phyloP scores from a whole-genome alignment of 331 rosid genomes.

The Dryas integrifolia region DNA sequence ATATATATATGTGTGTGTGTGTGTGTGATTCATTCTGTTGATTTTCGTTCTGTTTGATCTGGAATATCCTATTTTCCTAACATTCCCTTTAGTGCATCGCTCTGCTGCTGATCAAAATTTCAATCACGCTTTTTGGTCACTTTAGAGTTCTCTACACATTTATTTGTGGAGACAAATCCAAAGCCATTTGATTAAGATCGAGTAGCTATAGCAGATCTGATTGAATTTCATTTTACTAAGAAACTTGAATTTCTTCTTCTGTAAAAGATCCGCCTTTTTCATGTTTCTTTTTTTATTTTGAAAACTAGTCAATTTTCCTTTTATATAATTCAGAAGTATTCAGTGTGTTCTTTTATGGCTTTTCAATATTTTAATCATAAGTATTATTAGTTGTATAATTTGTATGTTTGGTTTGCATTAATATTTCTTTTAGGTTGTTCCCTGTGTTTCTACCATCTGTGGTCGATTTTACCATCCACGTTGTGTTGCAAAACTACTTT shows the following conservation, averaged over 20 bases:
- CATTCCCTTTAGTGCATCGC: not conserved
- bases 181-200: not conserved
- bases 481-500: slow-evolving; percentile 61
- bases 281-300: not conserved
- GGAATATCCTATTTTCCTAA: not conserved
- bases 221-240: not conserved
- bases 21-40: too few species aligned
- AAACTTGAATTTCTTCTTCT: not conserved
- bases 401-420: not conserved
- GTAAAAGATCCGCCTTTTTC: not conserved
- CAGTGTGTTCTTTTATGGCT: not conserved
- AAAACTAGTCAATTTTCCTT: not conserved
- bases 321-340: not conserved
- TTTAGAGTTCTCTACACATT: not conserved
- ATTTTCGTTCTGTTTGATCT: too few species aligned
- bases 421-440: slow-evolving; percentile 52
- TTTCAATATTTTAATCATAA: not conserved
- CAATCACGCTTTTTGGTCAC: not conserved
- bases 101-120: not conserved
- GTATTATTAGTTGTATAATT: not conserved
- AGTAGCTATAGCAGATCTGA: too few species aligned
- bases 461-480: slow-evolving; percentile 75
- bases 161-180: not conserved
- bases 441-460: slow-evolving; percentile 64
- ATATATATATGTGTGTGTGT: too few species aligned